Conservation (phyloP, 192 early-diverging fungal genomes). For the Podila horticola region DNA sequence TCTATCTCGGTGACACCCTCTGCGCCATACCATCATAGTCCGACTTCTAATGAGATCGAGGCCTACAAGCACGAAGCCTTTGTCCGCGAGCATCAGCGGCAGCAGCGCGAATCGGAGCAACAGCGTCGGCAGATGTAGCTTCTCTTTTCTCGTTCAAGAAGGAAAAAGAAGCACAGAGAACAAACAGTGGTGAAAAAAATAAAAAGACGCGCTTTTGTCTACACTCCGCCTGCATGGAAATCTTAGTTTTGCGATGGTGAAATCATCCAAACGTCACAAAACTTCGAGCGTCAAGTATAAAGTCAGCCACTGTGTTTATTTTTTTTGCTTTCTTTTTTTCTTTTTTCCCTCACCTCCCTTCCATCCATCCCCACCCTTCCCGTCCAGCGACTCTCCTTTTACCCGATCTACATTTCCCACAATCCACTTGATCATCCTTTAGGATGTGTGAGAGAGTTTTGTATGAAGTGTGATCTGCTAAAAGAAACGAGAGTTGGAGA, state of each 20-base stretch:
- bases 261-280: no score
- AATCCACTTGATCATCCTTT: background rate
- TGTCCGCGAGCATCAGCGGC: constrained; percentile 28
- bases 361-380: background rate
- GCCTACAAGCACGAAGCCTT: constrained; percentile 27
- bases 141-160: background rate
- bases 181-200: background rate
- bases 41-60: constrained; percentile 9
- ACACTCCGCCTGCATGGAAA: no score
- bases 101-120: constrained; percentile 10
- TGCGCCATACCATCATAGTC: background rate
- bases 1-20: background rate
- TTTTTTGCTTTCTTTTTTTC: constrained; percentile 15
- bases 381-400: background rate
- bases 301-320: background rate
- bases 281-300: no score
- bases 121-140: no score
- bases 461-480: background rate
- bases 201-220: background rate
- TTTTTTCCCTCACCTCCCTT: background rate
- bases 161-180: background rate
- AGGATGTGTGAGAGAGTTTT: background rate
- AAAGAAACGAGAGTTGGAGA: background rate
- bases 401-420: background rate
- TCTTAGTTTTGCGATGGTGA: no score